Base-by-base conservation (phyloP, 2,329 filamentous ascomycete species). In the Pyrenophora seminiperda region DNA sequence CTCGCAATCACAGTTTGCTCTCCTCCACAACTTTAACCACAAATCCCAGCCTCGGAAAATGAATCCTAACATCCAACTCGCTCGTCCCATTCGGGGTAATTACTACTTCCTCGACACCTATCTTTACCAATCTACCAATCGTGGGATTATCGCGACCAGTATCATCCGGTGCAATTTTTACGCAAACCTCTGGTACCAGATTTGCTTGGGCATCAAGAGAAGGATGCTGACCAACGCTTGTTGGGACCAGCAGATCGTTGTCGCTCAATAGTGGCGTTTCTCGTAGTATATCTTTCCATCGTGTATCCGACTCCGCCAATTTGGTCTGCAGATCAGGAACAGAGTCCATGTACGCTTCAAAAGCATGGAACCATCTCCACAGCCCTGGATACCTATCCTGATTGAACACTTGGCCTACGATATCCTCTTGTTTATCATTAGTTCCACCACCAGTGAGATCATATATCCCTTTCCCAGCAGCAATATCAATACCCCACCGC, bases 21-120 rank as follows among this genome's bases (percentile, higher is more conserved):
- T 42, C 50, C 15, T 59, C 54, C 5, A 47, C 27, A 6, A 40
- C 41, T 43, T 64, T 61, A 1, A 76, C 63, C 7, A 72, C 66
- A 45, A 76, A 77, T 0, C 73, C 74, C 11, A 76, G 40, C 18
- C 72, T 58, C 6, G 75, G 74, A 37, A 77, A 76, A 62, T 77
- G 74, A 11, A 76, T 56, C 13, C 70, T 55, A 1, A 69, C 67
- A 42, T 71, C 64, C 9, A 76, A 45, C 24, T 67, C 64, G 1
- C 67, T 70, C 2, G 64, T 50, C 31, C 53, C 50, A 9, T 51
- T 44, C 5, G 74, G 74, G 56, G 63, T 62, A 39, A 76, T 66
- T 0, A 76, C 70, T 1, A 76, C 65, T 49, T 76, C 74, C 40
- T 77, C 74, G 1, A 74, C 71, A 4, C 74, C 72, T 27, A 73